Conservation (phyloP, 2,329 filamentous ascomycete species). For the Thelonectria olida region DNA sequence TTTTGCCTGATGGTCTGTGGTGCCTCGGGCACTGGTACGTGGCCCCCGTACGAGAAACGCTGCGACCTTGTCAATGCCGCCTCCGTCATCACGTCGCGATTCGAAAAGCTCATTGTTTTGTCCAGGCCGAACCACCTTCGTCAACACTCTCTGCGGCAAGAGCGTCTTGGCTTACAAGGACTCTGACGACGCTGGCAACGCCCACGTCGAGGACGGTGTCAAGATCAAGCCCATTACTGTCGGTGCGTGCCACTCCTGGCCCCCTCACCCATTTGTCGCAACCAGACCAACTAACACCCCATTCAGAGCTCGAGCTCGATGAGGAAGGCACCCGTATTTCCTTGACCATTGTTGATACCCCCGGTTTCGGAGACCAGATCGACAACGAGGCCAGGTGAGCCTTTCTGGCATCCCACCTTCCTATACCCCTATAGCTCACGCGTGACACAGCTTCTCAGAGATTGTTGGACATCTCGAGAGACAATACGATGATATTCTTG, state of each 20-base stretch:
- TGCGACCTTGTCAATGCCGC: slow-evolving; percentile 21
- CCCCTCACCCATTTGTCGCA: slow-evolving; percentile 26
- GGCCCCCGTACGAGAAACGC: slow-evolving; percentile 25
- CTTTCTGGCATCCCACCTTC: neutral
- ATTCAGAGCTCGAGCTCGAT: slow-evolving; percentile 87
- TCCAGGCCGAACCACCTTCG: slow-evolving; percentile 94
- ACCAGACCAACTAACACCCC: slow-evolving; percentile 32
- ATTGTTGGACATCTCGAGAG: slow-evolving; percentile 98
- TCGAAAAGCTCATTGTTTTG: slow-evolving; percentile 32
- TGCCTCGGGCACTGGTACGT: slow-evolving; percentile 95
- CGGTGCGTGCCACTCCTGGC: slow-evolving; percentile 62
- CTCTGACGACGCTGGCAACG: slow-evolving; percentile 86
- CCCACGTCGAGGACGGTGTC: slow-evolving; percentile 94
- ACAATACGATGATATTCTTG: slow-evolving; percentile 99
- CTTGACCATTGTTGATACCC: slow-evolving; percentile 97
- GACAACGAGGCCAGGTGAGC: slow-evolving; percentile 96
- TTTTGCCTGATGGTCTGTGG: slow-evolving; percentile 99
- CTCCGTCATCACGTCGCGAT: slow-evolving; percentile 14
- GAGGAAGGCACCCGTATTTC: slow-evolving; percentile 99
- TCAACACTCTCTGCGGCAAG: slow-evolving; percentile 98
- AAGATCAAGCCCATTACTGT: slow-evolving; percentile 99
- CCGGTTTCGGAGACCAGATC: slow-evolving; percentile 97
- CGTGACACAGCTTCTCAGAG: slow-evolving; percentile 80
- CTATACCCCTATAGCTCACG: slow-evolving; percentile 19
- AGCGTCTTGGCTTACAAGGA: slow-evolving; percentile 91